Conservation (phyloP, 1,284 basidiomycete species). For the Apiotrichum laibachii region DNA sequence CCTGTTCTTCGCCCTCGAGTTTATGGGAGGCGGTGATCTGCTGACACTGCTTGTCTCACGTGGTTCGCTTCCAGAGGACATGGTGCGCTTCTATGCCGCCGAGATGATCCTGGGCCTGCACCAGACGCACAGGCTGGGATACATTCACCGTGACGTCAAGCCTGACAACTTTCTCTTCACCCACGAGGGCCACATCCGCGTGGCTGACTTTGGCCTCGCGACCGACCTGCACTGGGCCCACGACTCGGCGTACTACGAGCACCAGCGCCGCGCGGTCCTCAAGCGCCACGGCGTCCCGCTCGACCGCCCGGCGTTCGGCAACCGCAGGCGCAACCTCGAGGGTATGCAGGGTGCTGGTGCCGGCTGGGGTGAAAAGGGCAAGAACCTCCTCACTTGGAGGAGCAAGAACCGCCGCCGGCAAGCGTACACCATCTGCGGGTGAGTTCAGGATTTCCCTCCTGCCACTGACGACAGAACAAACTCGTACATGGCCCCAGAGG, state of each 20-base stretch:
- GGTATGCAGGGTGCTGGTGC: slow-evolving; percentile 55
- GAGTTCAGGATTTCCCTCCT: slow-evolving; percentile 57
- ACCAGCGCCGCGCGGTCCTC: slow-evolving; percentile 81
- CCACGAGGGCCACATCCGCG: slow-evolving; percentile 84
- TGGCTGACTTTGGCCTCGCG: slow-evolving; percentile 94
- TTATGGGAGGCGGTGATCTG: slow-evolving; percentile 94
- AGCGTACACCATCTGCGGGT: slow-evolving; percentile 83
- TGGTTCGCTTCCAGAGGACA: slow-evolving; percentile 89
- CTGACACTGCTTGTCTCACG: slow-evolving; percentile 90
- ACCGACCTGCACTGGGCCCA: slow-evolving; percentile 64
- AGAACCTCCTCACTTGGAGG: slow-evolving; percentile 13
- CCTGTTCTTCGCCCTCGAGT: slow-evolving; percentile 89
- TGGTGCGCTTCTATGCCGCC: slow-evolving; percentile 91
- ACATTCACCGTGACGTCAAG: slow-evolving; percentile 97
- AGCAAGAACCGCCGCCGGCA: slow-evolving; percentile 90
- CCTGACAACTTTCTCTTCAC: slow-evolving; percentile 95
- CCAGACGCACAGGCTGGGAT: slow-evolving; percentile 88
- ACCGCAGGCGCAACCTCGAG: slow-evolving; percentile 11
- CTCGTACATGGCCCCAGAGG: slow-evolving; percentile 91
- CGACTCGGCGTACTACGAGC: slow-evolving; percentile 91
- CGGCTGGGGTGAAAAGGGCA: slow-evolving; percentile 61
- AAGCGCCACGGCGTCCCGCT: slow-evolving; percentile 93
- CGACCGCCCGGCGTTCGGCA: slow-evolving; percentile 16
- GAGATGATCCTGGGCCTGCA: slow-evolving; percentile 98
- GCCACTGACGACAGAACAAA: slow-evolving; percentile 58